Conservation (phyloP, 2,329 filamentous ascomycete species). For the Dichotomopilus funicola region DNA sequence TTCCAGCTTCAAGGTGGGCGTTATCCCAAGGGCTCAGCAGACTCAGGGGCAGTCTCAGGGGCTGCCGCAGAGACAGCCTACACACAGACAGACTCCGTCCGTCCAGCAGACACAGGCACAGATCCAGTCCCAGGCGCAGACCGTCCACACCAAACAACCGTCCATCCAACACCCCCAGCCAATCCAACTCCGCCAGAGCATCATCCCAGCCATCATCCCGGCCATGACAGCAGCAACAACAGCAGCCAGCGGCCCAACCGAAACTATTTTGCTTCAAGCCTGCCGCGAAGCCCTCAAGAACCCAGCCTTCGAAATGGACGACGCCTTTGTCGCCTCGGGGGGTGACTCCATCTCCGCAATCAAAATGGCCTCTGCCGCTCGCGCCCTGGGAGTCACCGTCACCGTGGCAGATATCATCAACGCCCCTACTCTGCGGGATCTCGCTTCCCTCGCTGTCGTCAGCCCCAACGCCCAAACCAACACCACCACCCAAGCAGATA, state of each 20-base stretch:
- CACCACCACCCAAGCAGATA: no score
- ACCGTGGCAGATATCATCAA: conserved; percentile 41
- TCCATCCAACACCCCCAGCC: background rate
- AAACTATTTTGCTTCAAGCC: conserved; percentile 30
- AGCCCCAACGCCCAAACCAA: no score
- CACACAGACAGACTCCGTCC: no score
- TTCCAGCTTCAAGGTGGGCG: background rate
- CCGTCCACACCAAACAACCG: no score
- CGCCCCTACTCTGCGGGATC: conserved; percentile 3
- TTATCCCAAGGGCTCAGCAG: no score
- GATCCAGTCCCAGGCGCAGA: no score
- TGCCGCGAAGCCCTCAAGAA: conserved; percentile 2
- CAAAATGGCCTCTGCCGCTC: conserved; percentile 39
- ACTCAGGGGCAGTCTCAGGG: no score
- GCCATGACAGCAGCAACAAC: background rate
- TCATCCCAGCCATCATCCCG: background rate
- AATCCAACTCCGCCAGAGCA: conserved; percentile 20
- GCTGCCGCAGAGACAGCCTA: no score
- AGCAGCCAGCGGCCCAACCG: conserved; percentile 31
- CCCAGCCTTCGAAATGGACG: conserved; percentile 15
- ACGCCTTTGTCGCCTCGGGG: conserved; percentile 41
- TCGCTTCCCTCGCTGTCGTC: background rate
- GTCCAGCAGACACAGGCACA: no score
- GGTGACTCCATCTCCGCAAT: conserved; percentile 46
- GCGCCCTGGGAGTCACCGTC: conserved; percentile 32